These are phyloP conservation scores for Desmodesmus armatus DNA, from an alignment of 139 green algal species.

Conservation along the genomic window DNA sequence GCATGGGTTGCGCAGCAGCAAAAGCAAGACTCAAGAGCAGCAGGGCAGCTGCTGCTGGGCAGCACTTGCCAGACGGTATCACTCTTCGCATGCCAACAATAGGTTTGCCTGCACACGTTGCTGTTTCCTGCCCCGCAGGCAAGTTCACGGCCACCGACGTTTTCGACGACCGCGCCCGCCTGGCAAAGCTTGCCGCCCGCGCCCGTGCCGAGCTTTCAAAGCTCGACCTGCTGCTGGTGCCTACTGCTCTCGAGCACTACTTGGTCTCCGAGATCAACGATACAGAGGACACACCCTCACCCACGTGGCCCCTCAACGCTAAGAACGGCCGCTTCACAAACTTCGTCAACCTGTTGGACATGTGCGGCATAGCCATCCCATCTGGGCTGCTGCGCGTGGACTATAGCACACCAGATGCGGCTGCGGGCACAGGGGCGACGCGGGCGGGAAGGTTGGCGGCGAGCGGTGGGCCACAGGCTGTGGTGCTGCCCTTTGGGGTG, in stretches of 20 bases:
- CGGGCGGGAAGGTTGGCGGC: constrained; percentile 46
- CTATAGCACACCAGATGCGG: constrained; percentile 6
- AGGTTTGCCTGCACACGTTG: too few relatives aligned
- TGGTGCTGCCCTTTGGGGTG: constrained; percentile 82
- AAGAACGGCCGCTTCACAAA: constrained; percentile 87
- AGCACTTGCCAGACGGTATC: too few relatives aligned
- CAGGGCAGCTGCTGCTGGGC: too few relatives aligned
- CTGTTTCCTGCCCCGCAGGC: constrained; percentile 38
- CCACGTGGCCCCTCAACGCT: constrained; percentile 70
- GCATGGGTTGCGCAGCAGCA: too few relatives aligned
- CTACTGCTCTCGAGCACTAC: constrained; percentile 83
- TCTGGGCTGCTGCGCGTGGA: constrained; percentile 62
- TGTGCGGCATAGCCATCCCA: constrained; percentile 80
- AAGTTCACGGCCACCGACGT: constrained; percentile 74
- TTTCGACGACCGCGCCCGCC: constrained; percentile 60
- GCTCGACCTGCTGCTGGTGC: constrained; percentile 80
- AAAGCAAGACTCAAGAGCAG: too few relatives aligned
- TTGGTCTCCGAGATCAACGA: constrained; percentile 66
- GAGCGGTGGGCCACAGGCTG: constrained; percentile 10
- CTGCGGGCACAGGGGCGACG: neutral
- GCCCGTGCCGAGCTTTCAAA: constrained; percentile 59
- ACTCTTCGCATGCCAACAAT: too few relatives aligned
- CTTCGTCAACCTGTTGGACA: constrained; percentile 88
- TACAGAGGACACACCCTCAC: constrained; percentile 55
- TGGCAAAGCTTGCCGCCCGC: constrained; percentile 51